Evolutionary conservation across 805 yeast species (phyloP).

Genomic region (Ogataea methanolica): DNA sequence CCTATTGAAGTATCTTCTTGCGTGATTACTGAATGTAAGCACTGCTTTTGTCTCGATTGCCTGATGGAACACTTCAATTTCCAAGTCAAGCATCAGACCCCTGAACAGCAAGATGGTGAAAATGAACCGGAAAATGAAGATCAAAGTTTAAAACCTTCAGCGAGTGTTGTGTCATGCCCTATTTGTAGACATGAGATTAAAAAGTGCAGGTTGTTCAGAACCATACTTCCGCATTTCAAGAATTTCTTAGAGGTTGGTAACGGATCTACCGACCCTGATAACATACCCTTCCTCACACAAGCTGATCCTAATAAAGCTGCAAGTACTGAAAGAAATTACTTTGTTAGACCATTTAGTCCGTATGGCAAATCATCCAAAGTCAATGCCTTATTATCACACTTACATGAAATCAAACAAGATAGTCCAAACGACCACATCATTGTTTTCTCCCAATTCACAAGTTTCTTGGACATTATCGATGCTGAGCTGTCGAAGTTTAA

Average conservation of each 20-base stretch:
- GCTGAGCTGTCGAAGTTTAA: slow-evolving; percentile 43
- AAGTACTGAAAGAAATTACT: slow-evolving; percentile 15
- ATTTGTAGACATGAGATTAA: slow-evolving; percentile 62
- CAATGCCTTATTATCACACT: slow-evolving; percentile 59
- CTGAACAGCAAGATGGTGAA: background rate
- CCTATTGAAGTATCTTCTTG: slow-evolving; percentile 51
- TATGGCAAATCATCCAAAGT: slow-evolving; percentile 65
- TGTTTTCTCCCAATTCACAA: slow-evolving; percentile 87
- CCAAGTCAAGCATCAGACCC: slow-evolving; percentile 36
- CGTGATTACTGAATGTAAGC: slow-evolving; percentile 71
- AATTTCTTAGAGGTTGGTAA: slow-evolving; percentile 17
- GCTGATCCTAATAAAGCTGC: background rate
- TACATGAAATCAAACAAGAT: slow-evolving; percentile 48
- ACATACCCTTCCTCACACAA: slow-evolving; percentile 9
- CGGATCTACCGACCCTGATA: slow-evolving; percentile 8
- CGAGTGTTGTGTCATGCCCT: slow-evolving; percentile 54
- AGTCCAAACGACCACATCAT: slow-evolving; percentile 70
- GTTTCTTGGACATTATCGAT: slow-evolving; percentile 73
- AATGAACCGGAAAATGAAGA: background rate
- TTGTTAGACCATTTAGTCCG: slow-evolving; percentile 41
- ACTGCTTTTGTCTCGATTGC: slow-evolving; percentile 72
- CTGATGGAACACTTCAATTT: slow-evolving; percentile 69
- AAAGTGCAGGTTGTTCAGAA: slow-evolving; percentile 42
- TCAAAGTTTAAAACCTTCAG: slow-evolving; percentile 31
- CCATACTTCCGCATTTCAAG: slow-evolving; percentile 23